Evolutionary conservation across 257 asterid species (phyloP), one percentile per base, ranked within the genome.

Genomic region (Nicotiana tabacum): DNA sequence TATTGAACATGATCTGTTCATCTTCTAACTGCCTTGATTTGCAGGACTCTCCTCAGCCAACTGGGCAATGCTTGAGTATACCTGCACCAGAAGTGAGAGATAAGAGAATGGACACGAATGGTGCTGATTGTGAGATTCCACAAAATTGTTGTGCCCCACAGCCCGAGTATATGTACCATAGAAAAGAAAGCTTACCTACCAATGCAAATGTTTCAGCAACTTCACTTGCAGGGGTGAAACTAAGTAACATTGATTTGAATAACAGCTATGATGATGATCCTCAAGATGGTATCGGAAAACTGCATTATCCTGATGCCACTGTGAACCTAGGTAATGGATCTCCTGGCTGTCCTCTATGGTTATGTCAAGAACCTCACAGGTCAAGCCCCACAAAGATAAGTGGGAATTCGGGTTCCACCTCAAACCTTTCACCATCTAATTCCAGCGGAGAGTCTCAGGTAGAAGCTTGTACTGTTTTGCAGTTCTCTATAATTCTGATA

Each of bases 371-470:
- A 85, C 88, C 92, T 81, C 88, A 83, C 83, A 89, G 55, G 83
- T 90, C 88, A 83, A 91, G 91, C 85, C 93, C 93, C 7, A 89
- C 94, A 83, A 94, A 89, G 77, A 87, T 87, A 78, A 92, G 95
- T 92, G 91, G 91, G 82, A 90, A 90, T 85, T 90, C 95, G 7
- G 93, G 92, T 86, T 93, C 94, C 79, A 86, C 92, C 2, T 85
- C 91, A 46, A 87, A 91, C 86, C 93, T 83, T 70, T 95, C 97
- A 58, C 94, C 91, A 67, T 95, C 98, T 80, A 91, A 92, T 87
- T 93, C 96, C 82, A 93, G 94, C 83, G 97, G 93, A 82, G 99
- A 95, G 84, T 87, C 92, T 33, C 97, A 93, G 98, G 98, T 95
- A 69, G 77, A 58, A 58, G 27, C 18, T 18, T 58, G 27, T 58